Conservation (phyloP, 352 stramenopile species). For the Elongisporangium anandrum region DNA sequence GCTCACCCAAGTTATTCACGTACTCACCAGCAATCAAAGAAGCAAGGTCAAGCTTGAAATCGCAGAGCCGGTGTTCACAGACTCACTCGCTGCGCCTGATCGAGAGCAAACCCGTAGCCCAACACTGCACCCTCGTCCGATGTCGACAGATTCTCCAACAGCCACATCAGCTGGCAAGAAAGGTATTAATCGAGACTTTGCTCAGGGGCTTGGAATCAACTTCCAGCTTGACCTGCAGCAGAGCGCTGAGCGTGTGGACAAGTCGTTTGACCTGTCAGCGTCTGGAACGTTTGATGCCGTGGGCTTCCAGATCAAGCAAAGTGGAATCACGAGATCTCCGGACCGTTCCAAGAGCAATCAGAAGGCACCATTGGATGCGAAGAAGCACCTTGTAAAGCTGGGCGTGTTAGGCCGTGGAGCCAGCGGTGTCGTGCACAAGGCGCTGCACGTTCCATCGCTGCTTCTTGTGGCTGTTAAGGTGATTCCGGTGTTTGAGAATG, state of each 20-base stretch:
- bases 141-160: constrained; percentile 33
- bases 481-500: constrained; percentile 87
- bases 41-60: constrained; percentile 81
- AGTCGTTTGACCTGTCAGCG: constrained; percentile 76
- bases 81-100: constrained; percentile 16
- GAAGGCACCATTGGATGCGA: constrained; percentile 51
- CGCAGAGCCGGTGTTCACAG: constrained; percentile 30
- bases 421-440: constrained; percentile 87
- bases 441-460: constrained; percentile 85
- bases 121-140: constrained; percentile 25
- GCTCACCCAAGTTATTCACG: too few relatives aligned
- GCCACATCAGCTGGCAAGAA: constrained; percentile 46
- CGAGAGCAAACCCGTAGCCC: constrained; percentile 41
- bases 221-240: constrained; percentile 74
- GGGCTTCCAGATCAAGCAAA: constrained; percentile 83
- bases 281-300: constrained; percentile 81
- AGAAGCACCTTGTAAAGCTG: constrained; percentile 83
- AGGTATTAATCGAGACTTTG: constrained; percentile 70
- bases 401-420: constrained; percentile 76
- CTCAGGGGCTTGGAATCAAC: constrained; percentile 52
- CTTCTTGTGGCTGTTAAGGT: constrained; percentile 89
- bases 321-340: constrained; percentile 59
- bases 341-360: constrained; percentile 28
- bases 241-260: constrained; percentile 54
- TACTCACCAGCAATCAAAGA: constrained; percentile 19